Evolutionary conservation across 352 stramenopile genomes (phyloP).

Genomic region (Aphanomyces astaci): DNA sequence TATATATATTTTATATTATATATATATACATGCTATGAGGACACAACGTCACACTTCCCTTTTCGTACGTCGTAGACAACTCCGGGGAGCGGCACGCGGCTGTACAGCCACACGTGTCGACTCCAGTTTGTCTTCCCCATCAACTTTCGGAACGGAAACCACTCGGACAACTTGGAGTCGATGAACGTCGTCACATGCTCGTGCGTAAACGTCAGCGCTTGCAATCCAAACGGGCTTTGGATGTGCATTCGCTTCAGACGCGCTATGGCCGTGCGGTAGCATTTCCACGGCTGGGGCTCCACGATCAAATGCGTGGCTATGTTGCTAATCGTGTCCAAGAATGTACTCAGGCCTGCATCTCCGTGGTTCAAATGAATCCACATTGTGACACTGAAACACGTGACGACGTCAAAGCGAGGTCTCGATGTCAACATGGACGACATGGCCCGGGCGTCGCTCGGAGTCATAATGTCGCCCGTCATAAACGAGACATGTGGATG

Average conservation of each 20-base stretch:
- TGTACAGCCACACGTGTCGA: conserved; percentile 62
- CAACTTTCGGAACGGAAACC: conserved; percentile 50
- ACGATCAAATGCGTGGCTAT: conserved; percentile 66
- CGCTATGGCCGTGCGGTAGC: conserved; percentile 69
- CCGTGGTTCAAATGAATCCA: conserved; percentile 84
- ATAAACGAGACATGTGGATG: conserved; percentile 40
- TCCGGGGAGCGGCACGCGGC: conserved; percentile 27
- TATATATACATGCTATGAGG: too few species aligned
- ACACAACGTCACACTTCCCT: too few species aligned
- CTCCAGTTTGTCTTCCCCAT: conserved; percentile 81
- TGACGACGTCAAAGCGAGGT: conserved; percentile 52
- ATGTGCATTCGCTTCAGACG: conserved; percentile 47
- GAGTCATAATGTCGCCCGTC: conserved; percentile 48
- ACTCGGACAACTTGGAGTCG: conserved; percentile 47
- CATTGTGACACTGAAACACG: conserved; percentile 82
- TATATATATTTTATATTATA: too few species aligned
- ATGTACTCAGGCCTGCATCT: conserved; percentile 67
- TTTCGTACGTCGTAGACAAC: conserved; percentile 14
- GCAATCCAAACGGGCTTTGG: conserved; percentile 48
- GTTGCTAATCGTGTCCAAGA: conserved; percentile 51
- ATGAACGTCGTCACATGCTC: conserved; percentile 44
- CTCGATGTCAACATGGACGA: conserved; percentile 29
- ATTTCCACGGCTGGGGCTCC: conserved; percentile 79
- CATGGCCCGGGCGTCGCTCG: conserved; percentile 34
- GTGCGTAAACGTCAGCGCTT: conserved; percentile 49